Evolutionary conservation across 192 early-diverging fungal species (phyloP), one percentile per base, ranked within the genome.

Genomic region (Geosiphon pyriformis): DNA sequence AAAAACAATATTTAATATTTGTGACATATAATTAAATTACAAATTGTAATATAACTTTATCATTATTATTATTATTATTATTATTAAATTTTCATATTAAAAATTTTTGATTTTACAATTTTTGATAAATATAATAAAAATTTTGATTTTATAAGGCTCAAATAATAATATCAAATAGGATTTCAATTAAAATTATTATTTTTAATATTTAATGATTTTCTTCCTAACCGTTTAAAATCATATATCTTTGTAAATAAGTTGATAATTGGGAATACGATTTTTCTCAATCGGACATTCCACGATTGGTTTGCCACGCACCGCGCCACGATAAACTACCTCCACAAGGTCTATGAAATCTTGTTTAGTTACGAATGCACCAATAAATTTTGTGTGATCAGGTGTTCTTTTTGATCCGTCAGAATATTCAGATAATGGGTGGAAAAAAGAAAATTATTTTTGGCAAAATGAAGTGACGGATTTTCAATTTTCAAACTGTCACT

Each of bases 381-480:
- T 59, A 32, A 59, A 59, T 34, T 59, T 59, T n/a, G 56, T 59
- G 32, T 59, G 56, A 59, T 59, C 56, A 1, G 56, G 29, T 30
- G 56, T 59, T 1, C 50, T 52, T 4, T 4, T n/a, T 52, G 50
- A 52, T n/a, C 20, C 3, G 20, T 4, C 4, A 20, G 20, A 20
- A n/a, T 4, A 52, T n/a, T 52, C 3, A 52, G 20, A n/a, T 7
- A 52, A 52, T 10, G 22, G 20, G 20, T 20, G 50, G 20, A 52
- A 20, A n/a, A 20, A 20, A 52, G 15, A 10, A 15, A 42, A 42
- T 42, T 6, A 42, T 10, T 42, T n/a, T n/a, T n/a, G n/a, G n/a
- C n/a, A n/a, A n/a, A n/a, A n/a, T n/a, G 42, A 46, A 46, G 6
- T 10, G 42, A 46, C 6, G 6, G 17, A 46, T 46, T 17, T 10